A percentile compares a stretch with the other conserved stretches of the same genome.
These are phyloP conservation scores for Tetrapyrgos nigripes DNA, from an alignment of 1,284 basidiomycete species.

Conservation along the genomic window DNA sequence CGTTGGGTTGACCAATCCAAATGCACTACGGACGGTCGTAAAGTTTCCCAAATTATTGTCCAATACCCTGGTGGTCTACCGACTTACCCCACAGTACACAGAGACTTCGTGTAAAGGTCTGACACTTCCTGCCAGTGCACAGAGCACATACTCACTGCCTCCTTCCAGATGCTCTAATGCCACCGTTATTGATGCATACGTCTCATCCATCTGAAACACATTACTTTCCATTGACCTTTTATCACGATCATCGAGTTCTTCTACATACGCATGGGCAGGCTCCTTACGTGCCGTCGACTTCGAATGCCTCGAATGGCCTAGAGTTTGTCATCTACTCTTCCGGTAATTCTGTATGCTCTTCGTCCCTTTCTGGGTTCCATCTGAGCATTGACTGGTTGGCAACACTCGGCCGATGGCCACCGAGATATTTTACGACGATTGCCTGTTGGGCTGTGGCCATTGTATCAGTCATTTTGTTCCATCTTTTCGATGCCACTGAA, in stretches of 20 bases:
- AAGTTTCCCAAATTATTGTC: constrained; percentile 58
- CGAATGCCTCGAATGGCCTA: constrained; percentile 39
- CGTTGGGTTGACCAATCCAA: constrained; percentile 36
- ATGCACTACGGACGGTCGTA: constrained; percentile 41
- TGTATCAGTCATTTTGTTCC: constrained; percentile 59
- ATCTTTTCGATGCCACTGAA: constrained; percentile 52
- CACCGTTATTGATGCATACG: constrained; percentile 63
- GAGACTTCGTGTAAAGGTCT: constrained; percentile 12
- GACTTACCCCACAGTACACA: constrained; percentile 40
- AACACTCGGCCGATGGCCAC: constrained; percentile 71
- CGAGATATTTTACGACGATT: constrained; percentile 75
- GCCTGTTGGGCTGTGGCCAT: constrained; percentile 77
- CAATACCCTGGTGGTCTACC: constrained; percentile 70
- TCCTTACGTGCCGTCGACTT: constrained; percentile 58
- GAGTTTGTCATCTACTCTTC: constrained; percentile 65
- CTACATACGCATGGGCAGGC: constrained; percentile 78
- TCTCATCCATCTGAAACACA: constrained; percentile 71
- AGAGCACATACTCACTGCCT: constrained; percentile 11
- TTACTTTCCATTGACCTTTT: constrained; percentile 60
- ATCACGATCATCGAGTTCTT: constrained; percentile 47
- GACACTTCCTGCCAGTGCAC: not conserved
- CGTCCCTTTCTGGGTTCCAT: constrained; percentile 46
- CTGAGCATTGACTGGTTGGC: constrained; percentile 71
- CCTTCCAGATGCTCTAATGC: constrained; percentile 51
- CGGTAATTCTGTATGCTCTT: constrained; percentile 52